phyloP scores from a whole-genome alignment of 306 rosid species.

The Pyrus communis region DNA sequence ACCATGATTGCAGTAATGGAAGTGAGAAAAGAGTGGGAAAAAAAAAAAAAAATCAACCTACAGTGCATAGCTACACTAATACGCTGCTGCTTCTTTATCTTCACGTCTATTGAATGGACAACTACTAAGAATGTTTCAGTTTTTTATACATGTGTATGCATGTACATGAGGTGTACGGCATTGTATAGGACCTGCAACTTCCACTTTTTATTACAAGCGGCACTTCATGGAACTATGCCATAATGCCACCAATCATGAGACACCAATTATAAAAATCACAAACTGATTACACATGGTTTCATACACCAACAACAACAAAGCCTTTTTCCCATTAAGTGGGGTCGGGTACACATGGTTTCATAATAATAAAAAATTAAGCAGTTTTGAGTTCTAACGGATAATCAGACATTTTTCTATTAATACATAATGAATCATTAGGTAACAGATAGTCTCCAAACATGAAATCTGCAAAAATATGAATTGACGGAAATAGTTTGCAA shows the following conservation, averaged over 20 bases:
- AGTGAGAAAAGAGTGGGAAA: neutral
- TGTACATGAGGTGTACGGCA: neutral
- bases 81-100: neutral
- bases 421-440: neutral
- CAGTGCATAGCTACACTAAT: neutral
- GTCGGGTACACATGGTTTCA: neutral
- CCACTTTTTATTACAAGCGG: neutral
- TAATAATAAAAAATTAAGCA: neutral
- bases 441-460: neutral
- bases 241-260: neutral
- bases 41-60: neutral
- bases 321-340: too few relatives aligned
- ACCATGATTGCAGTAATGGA: neutral
- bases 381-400: neutral
- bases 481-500: conserved; percentile 12
- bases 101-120: neutral
- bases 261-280: neutral
- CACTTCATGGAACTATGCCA: neutral
- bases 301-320: neutral
- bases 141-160: neutral
- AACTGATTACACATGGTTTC: neutral
- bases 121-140: neutral
- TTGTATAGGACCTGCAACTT: neutral
- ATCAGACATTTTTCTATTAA: neutral
- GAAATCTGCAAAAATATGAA: conserved; percentile 1